Evolutionary conservation across 257 asterid species (phyloP).

Genomic region (Coffea canephora): DNA sequence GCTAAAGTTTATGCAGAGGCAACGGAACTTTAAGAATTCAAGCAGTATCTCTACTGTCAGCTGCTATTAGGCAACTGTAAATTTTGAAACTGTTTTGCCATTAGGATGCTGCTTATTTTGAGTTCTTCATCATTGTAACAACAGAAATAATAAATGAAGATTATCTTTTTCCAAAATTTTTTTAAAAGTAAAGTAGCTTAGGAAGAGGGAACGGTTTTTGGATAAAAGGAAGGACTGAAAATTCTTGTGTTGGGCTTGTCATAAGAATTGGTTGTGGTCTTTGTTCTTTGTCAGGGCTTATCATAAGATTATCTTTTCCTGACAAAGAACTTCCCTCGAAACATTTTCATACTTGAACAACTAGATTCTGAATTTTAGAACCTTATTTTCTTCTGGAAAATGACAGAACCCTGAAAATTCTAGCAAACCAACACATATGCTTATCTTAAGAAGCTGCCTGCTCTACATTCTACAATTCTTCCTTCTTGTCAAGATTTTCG

Average conservation of each 20-base stretch:
- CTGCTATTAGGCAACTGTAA: too few species aligned
- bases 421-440: background rate
- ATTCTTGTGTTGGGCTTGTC: background rate
- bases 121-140: too few species aligned
- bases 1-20: background rate
- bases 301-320: too few species aligned
- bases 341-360: background rate
- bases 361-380: background rate
- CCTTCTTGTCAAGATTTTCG: background rate
- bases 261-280: background rate
- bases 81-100: too few species aligned
- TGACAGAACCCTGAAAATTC: background rate
- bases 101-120: too few species aligned
- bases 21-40: too few species aligned
- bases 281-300: too few species aligned
- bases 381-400: background rate
- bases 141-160: too few species aligned
- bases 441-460: background rate
- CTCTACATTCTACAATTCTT: background rate
- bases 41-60: too few species aligned
- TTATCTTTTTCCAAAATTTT: too few species aligned
- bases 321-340: background rate
- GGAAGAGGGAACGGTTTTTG: too few species aligned
- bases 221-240: background rate
- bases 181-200: too few species aligned